Conservation (phyloP, 768 basidiomycete genomes). For the Auricularia sp. region DNA sequence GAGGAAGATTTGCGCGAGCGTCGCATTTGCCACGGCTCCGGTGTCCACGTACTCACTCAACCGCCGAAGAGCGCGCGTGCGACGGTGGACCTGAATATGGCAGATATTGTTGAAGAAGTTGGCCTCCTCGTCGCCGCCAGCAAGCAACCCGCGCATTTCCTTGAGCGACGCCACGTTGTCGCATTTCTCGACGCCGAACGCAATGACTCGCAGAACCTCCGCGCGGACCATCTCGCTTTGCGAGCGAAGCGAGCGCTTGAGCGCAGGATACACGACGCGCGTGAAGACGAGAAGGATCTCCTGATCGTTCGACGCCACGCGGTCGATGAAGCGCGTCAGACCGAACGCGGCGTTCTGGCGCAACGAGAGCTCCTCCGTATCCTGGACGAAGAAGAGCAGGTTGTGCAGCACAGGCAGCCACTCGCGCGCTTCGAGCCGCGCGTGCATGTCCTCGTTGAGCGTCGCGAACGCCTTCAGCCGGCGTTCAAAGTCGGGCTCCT, state of each 20-base stretch:
- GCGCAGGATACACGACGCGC: conserved; percentile 58
- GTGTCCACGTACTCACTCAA: conserved; percentile 67
- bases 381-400: conserved; percentile 77
- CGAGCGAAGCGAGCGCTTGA: conserved; percentile 71
- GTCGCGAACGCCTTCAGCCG: conserved; percentile 64
- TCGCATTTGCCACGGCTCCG: conserved; percentile 53
- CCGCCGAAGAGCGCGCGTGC: conserved; percentile 76
- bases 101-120: conserved; percentile 95
- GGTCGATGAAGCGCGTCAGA: conserved; percentile 68
- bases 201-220: conserved; percentile 72
- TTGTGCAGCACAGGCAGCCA: conserved; percentile 85
- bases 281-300: conserved; percentile 42
- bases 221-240: conserved; percentile 79
- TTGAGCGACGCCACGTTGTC: conserved; percentile 46
- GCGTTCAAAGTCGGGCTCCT: conserved; percentile 88
- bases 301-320: conserved; percentile 28
- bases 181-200: conserved; percentile 61
- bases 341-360: conserved; percentile 69
- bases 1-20: conserved; percentile 71
- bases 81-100: conserved; percentile 86
- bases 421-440: conserved; percentile 35
- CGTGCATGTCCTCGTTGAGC: conserved; percentile 59
- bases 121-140: conserved; percentile 84
- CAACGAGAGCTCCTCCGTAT: conserved; percentile 78
- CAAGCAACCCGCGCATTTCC: conserved; percentile 75